Base-by-base conservation (phyloP, 1,284 basidiomycete genomes). In the Meripilus lineatus region DNA sequence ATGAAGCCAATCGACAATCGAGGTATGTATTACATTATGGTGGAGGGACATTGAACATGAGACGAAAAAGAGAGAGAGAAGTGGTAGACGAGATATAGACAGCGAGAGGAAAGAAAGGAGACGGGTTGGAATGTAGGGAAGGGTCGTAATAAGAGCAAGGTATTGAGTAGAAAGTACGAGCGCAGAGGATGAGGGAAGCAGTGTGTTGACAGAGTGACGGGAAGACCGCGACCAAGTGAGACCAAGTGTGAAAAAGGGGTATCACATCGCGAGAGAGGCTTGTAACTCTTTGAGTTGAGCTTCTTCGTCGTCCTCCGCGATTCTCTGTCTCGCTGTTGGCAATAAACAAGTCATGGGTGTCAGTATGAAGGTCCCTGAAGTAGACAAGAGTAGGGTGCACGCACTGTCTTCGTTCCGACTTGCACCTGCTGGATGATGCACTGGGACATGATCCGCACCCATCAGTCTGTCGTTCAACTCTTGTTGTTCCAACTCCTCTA, bases 251-350 rank as follows among this genome's bases (percentile, higher is more conserved):
- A n/a, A n/a, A 30, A 30, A 30, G 28, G n/a, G 11, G 18, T 38
- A 53, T 54, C 71, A 94, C 87, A 94, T 91, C 30, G 93, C 87
- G 59, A 96, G 69, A 47, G 85, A 85, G 15, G 93, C 94, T 70
- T 98, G 95, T 55, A 99, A 72, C 64, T 92, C 84, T 63, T 80
- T 82, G 60, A 99, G 81, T 67, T 98, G 87, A 36, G 80, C 85
- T 55, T 94, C 95, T 65, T 98, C 94, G 72, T 96, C 94, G 71
- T 95, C 90, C 61, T 95, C 91, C 57, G 81, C 84, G 42, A 72
- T 77, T 52, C 63, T 64, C 54, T 63, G 67, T 46, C 59, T 65
- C 63, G 28, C 28, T 30, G n/a, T 30, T 8, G n/a, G 10, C 8
- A 30, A 30, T 10, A 30, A 10, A n/a, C n/a, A 10, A 30, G 28